A percentile compares a stretch with the other conserved stretches of the same genome.
Evolutionary conservation across 1,284 basidiomycete genomes (phyloP).

Genomic region (Malassezia slooffiae): DNA sequence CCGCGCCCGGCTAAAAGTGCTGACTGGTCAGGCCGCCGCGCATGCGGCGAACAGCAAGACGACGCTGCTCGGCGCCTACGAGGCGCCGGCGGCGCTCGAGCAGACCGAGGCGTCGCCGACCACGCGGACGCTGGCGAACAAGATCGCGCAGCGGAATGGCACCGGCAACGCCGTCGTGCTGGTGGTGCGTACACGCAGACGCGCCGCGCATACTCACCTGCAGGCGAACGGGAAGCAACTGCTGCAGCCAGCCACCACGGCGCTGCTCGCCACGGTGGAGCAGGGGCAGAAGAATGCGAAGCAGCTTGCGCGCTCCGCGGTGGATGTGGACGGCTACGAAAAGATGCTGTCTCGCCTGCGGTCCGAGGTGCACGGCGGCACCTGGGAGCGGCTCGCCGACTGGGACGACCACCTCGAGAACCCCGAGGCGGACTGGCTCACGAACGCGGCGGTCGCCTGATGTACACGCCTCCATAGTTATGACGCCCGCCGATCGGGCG

Average conservation of each 20-base stretch:
- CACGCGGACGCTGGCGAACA: slow-evolving; percentile 6
- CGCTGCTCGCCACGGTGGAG: no score
- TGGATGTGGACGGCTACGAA: not conserved
- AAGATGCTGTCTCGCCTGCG: slow-evolving; percentile 2
- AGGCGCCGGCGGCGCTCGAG: slow-evolving; percentile 12
- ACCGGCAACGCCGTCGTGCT: not conserved
- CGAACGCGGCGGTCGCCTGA: slow-evolving; percentile 1
- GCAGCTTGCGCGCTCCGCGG: not conserved
- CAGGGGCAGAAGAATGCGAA: not conserved
- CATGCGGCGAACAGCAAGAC: not conserved
- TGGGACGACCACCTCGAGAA: slow-evolving; percentile 17
- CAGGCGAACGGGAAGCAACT: no score
- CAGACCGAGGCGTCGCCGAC: slow-evolving; percentile 1
- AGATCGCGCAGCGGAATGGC: not conserved
- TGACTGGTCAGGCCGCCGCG: slow-evolving; percentile 4
- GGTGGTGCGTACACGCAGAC: not conserved
- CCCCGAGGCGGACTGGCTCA: slow-evolving; percentile 9
- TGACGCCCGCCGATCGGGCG: no score
- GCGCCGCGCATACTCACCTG: no score
- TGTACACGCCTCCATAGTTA: not conserved
- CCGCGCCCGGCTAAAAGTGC: not conserved
- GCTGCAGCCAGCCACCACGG: no score
- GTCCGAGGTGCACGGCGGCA: slow-evolving; percentile 1
- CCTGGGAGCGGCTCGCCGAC: slow-evolving; percentile 6
- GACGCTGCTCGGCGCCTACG: slow-evolving; percentile 13